Evolutionary conservation across 495 filamentous ascomycete species (phyloP), one percentile per base, ranked within the genome.

Genomic region (Penicillium cataractarum): DNA sequence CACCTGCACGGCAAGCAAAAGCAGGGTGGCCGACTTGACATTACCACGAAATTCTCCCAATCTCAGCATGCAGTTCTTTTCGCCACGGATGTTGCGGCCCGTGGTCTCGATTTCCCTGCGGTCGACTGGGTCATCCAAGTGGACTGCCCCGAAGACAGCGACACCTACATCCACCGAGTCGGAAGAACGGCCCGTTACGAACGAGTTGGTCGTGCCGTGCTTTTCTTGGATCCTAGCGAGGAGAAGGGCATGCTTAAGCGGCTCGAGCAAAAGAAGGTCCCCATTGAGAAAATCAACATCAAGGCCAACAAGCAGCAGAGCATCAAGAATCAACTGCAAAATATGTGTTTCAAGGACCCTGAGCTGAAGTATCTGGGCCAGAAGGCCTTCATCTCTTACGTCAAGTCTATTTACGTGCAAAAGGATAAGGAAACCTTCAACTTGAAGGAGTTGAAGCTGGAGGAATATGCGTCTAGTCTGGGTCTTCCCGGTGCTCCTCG

Each of bases 101-200:
- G 95, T 66, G 95, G 95, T 57, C 82, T 99, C 9, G 95, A 99
- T 72, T 97, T 99, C 72, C 95, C 95, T 0, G 91, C 93, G 13
- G 93, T 99, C 1, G 95, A 98, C 73, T 99, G 95, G 93, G 95
- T 99, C 10, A 88, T 98, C 49, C 95, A 99, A 70, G 75, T 92
- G 29, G 95, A 99, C 73, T 96, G 92, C 62, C 95, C 95, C 0
- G 95, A 99, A 75, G 95, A 99, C 74, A 90, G 90, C 1, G 95
- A 97, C 63, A 98, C 95, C 0, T 99, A 99, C 64, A 99, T 99
- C 64, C 95, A 99, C 74, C 88, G 95, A 55, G 96, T 97, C 13
- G 95, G 95, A 17, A 87, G 95, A 17, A 99, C 95, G 26, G 95
- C 95, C 2, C 86, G 95, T n/a, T 97, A 92, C 72, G 91, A 97